These are phyloP conservation scores for Rachicladosporium sp. DNA, from an alignment of 2,329 filamentous ascomycete species.

Conservation along the genomic window DNA sequence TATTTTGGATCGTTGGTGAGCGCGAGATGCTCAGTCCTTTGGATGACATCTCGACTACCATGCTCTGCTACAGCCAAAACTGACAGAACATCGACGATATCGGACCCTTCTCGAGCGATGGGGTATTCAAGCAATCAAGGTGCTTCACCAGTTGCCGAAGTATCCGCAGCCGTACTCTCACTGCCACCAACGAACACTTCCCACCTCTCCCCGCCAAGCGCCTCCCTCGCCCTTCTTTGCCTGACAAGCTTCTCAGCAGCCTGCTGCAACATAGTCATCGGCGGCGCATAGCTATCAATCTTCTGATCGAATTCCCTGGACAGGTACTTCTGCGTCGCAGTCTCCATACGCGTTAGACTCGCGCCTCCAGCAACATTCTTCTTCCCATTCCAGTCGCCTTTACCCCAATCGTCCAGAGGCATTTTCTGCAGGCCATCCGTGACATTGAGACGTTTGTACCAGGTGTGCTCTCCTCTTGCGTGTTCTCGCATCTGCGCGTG, in stretches of 20 bases:
- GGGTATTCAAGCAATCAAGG: too few relatives aligned
- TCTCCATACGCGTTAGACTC: slow-evolving; percentile 33
- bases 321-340: slow-evolving; percentile 29
- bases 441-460: slow-evolving; percentile 40
- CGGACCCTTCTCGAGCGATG: too few relatives aligned
- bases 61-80: too few relatives aligned
- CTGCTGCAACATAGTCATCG: slow-evolving; percentile 32
- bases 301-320: slow-evolving; percentile 24
- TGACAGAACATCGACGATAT: too few relatives aligned
- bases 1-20: too few relatives aligned
- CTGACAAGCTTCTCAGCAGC: slow-evolving; percentile 37
- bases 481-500: slow-evolving; percentile 36
- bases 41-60: too few relatives aligned
- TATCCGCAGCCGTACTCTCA: too few relatives aligned
- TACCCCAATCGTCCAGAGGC: slow-evolving; percentile 35
- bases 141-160: too few relatives aligned
- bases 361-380: slow-evolving; percentile 14
- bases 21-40: too few relatives aligned
- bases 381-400: slow-evolving; percentile 27
- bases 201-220: slow-evolving; percentile 21
- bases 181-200: slow-evolving; percentile 21
- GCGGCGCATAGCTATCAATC: slow-evolving; percentile 33
- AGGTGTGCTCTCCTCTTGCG: slow-evolving; percentile 35
- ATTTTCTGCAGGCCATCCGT: slow-evolving; percentile 33
- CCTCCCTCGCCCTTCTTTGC: slow-evolving; percentile 32